These are phyloP conservation scores for Neonectria hederae DNA, from an alignment of 2,329 filamentous ascomycete genomes.

Conservation along the genomic window DNA sequence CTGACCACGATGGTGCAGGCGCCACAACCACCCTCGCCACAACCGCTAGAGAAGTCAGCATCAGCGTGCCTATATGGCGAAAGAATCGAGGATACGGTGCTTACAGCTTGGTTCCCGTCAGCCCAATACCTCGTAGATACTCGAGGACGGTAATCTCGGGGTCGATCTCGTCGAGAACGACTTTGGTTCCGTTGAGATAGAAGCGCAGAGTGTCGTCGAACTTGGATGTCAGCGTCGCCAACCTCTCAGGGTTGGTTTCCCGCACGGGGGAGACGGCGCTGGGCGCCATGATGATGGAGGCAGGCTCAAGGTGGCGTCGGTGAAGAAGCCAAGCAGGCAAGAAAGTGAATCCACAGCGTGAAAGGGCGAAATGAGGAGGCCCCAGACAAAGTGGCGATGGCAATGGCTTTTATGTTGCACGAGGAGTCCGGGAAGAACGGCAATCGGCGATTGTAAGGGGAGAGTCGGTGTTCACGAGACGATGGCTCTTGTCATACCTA, in stretches of 20 bases:
- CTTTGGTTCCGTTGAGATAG: constrained; percentile 93
- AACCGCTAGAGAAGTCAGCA: constrained; percentile 65
- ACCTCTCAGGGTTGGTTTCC: constrained; percentile 46
- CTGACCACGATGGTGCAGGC: constrained; percentile 96
- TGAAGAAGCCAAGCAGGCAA: neutral
- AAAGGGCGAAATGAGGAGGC: neutral
- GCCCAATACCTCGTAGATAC: constrained; percentile 89
- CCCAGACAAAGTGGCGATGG: neutral
- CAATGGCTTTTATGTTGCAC: constrained; percentile 18
- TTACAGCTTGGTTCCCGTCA: constrained; percentile 92
- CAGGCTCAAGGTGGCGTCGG: neutral
- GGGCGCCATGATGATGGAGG: constrained; percentile 60
- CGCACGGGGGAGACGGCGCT: constrained; percentile 62
- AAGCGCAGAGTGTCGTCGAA: constrained; percentile 92
- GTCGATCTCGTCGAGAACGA: constrained; percentile 85
- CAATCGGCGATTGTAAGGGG: constrained; percentile 8
- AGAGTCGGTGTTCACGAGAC: constrained; percentile 12
- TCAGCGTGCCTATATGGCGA: constrained; percentile 15
- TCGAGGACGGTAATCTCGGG: constrained; percentile 93
- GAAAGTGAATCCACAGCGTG: neutral
- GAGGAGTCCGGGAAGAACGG: constrained; percentile 2
- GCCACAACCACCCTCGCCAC: constrained; percentile 95
- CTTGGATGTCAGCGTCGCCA: constrained; percentile 68
- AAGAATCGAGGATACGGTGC: neutral
- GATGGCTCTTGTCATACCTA: constrained; percentile 17